phyloP scores from a whole-genome alignment of 345 rosid species.

The Euphorbia tirucalli region DNA sequence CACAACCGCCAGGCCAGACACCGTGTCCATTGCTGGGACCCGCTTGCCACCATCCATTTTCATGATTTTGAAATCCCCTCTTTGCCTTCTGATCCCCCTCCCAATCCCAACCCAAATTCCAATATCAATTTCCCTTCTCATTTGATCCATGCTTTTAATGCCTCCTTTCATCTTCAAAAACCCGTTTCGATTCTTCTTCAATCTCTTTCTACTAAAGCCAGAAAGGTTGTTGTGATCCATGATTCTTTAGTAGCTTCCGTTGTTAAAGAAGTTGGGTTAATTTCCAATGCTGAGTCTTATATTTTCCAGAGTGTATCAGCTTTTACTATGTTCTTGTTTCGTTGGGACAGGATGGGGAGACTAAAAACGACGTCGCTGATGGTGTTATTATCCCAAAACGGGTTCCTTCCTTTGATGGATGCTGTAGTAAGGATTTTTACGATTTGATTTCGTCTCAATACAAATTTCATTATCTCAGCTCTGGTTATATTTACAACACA shows the following conservation, averaged over 20 bases:
- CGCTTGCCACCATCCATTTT: conserved; percentile 22
- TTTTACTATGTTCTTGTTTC: conserved; percentile 23
- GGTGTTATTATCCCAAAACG: conserved; percentile 3
- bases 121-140: conserved; percentile 45
- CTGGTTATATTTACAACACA: conserved; percentile 46
- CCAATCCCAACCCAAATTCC: conserved; percentile 32
- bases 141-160: conserved; percentile 36
- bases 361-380: background rate
- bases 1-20: conserved; percentile 44
- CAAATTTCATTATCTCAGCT: conserved; percentile 3
- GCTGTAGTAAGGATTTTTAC: conserved; percentile 36
- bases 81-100: conserved; percentile 28
- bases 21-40: conserved; percentile 39
- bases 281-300: conserved; percentile 39
- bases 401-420: conserved; percentile 44
- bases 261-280: conserved; percentile 27
- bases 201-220: conserved; percentile 22
- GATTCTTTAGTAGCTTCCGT: conserved; percentile 48
- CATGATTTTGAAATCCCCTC: conserved; percentile 39
- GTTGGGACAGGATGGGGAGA: conserved; percentile 24
- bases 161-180: conserved; percentile 25
- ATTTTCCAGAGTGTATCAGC: conserved; percentile 45
- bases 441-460: conserved; percentile 28
- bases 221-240: conserved; percentile 34
- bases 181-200: conserved; percentile 29